A percentile compares a stretch with the other conserved stretches of the same genome.
Conservation (phyloP, 2,329 filamentous ascomycete genomes). For the Cyphellophora europaea region DNA sequence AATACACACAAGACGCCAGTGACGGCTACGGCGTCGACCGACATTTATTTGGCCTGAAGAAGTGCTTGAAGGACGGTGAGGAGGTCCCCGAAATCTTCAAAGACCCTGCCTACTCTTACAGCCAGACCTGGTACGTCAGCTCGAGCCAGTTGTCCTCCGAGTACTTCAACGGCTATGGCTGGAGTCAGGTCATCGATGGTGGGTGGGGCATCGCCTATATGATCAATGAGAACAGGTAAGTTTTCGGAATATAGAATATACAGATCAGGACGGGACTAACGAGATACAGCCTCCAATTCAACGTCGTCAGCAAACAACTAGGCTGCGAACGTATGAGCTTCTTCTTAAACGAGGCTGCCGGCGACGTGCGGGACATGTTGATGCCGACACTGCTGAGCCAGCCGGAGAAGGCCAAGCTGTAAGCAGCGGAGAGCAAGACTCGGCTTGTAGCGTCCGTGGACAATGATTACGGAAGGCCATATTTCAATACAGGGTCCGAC, state of each 20-base stretch:
- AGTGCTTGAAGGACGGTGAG: slow-evolving; percentile 71
- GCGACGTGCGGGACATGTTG: slow-evolving; percentile 80
- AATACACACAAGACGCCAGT: slow-evolving; percentile 82
- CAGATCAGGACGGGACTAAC: too few species aligned
- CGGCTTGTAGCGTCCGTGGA: not conserved
- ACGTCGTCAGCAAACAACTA: slow-evolving; percentile 87
- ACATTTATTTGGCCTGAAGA: slow-evolving; percentile 96
- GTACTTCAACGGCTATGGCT: slow-evolving; percentile 98
- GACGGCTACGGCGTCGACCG: slow-evolving; percentile 92
- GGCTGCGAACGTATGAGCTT: slow-evolving; percentile 90
- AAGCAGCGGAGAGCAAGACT: slow-evolving; percentile 23
- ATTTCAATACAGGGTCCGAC: too few species aligned
- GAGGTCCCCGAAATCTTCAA: slow-evolving; percentile 73
- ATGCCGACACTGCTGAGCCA: slow-evolving; percentile 60
- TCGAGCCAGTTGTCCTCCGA: slow-evolving; percentile 87
- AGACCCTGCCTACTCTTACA: slow-evolving; percentile 80
- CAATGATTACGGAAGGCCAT: too few species aligned
- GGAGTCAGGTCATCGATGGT: slow-evolving; percentile 93
- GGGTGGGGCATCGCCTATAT: slow-evolving; percentile 98
- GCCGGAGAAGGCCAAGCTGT: slow-evolving; percentile 78
- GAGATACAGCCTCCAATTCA: slow-evolving; percentile 75
- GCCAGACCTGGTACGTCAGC: slow-evolving; percentile 78
- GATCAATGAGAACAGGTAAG: slow-evolving; percentile 95
- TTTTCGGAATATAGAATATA: too few species aligned
- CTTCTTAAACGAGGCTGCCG: slow-evolving; percentile 88